Base-by-base conservation (phyloP, 345 rosid species). In the Gossypium thurberi region DNA sequence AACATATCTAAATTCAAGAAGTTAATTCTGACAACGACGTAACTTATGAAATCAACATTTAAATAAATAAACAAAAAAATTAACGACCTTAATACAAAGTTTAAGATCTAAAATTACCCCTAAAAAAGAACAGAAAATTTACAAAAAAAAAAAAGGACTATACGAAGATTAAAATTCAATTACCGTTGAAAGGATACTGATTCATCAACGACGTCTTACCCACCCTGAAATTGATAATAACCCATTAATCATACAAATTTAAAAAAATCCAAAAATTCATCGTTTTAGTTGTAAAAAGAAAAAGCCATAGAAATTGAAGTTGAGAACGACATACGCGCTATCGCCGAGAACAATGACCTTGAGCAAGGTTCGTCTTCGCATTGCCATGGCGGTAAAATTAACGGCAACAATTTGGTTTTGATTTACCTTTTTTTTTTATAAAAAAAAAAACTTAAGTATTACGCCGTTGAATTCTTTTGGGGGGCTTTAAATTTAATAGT, bases 171-270 rank as follows among this genome's bases (percentile, higher is more conserved):
- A 57, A 44, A 18, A 67, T 47, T 25, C 8, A 14, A 43, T 53
- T 6, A 55, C 46, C 13, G 6, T 23, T 64, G 20, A 17, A 78
- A 87, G 96, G 98, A 95, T 95, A 92, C 98, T 91, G 99, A 80
- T 92, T 95, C 98, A 92, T 92, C 91, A 95, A 75, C 55, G 99
- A 92, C 53, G 99, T 95, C 91, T 95, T 95, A 75, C 98, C 99
- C 75, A 92, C 99, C 90, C 99, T 95, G 85, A 64, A 50, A 83
- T 77, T 75, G 66, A 77, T 50, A 67, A 68, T 71, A 72, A 72
- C 40, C 28, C 6, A 65, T 44, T 18, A 44, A 51, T 75, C 10
- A 28, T 17, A n/a, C 10, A 58, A 25, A 20, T 9, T n/a, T 8
- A 28, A 2, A 21, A 26, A 46, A 10, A 57, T 23, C 20, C 21